Evolutionary conservation across 2,329 filamentous ascomycete genomes (phyloP).

Genomic region (Xylaria sp.): DNA sequence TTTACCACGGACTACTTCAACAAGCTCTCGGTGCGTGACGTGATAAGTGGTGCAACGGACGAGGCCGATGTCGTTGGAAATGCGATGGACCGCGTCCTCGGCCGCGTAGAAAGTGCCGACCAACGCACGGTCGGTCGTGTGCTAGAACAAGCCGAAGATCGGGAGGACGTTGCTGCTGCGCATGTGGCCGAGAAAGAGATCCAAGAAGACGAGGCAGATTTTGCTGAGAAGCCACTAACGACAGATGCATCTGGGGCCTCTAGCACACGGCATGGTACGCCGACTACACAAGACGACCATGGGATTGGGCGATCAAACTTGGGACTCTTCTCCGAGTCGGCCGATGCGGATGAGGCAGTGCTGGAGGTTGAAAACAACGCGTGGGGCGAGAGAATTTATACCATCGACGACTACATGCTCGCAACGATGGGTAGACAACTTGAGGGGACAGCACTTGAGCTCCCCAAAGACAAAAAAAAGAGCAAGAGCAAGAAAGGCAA

Average conservation of each 20-base stretch:
- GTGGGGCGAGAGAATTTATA: conserved; percentile 66
- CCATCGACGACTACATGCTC: conserved; percentile 81
- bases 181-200: conserved; percentile 89
- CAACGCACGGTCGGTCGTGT: conserved; percentile 73
- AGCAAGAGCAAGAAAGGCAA: conserved; percentile 68
- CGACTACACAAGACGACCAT: conserved; percentile 51
- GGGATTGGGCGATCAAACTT: conserved; percentile 51
- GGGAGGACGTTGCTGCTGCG: conserved; percentile 89
- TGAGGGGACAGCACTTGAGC: conserved; percentile 67
- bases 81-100: conserved; percentile 86
- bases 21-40: conserved; percentile 75
- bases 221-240: conserved; percentile 70
- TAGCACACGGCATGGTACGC: conserved; percentile 63
- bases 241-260: conserved; percentile 59
- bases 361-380: conserved; percentile 66
- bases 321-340: conserved; percentile 52
- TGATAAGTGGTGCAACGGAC: conserved; percentile 68
- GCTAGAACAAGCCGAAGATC: conserved; percentile 90
- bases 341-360: conserved; percentile 48
- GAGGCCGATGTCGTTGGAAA: conserved; percentile 65
- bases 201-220: conserved; percentile 85
- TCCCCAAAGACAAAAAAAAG: conserved; percentile 73
- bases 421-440: conserved; percentile 71
- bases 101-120: conserved; percentile 69
- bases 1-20: conserved; percentile 98